These are phyloP conservation scores for Hypholoma fasciculare DNA, from an alignment of 768 basidiomycete genomes.

Conservation along the genomic window DNA sequence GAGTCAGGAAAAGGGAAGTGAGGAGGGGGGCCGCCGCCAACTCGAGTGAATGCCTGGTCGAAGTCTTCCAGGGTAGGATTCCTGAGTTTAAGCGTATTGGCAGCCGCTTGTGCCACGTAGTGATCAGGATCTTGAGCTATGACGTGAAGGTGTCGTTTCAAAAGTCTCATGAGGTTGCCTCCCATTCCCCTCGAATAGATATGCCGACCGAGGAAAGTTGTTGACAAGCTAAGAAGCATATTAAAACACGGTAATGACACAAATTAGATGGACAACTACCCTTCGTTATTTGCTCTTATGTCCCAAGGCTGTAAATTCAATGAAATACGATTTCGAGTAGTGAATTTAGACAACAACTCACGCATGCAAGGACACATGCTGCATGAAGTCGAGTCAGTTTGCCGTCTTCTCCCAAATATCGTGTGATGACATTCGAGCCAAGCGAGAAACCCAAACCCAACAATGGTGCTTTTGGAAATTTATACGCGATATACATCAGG, in stretches of 20 bases:
- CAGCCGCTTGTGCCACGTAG: slow-evolving; percentile 45
- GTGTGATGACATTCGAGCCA: slow-evolving; percentile 87
- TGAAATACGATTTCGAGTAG: slow-evolving; percentile 18
- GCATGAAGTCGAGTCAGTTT: slow-evolving; percentile 57
- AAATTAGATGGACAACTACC: not conserved
- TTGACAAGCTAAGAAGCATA: not conserved
- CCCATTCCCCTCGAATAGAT: slow-evolving; percentile 82
- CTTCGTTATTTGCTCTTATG: slow-evolving; percentile 8
- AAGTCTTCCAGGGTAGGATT: slow-evolving; percentile 57
- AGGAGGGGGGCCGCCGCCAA: slow-evolving; percentile 66
- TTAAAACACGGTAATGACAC: not conserved
- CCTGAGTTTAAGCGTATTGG: slow-evolving; percentile 43
- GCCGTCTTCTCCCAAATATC: slow-evolving; percentile 88
- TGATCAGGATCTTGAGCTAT: slow-evolving; percentile 53
- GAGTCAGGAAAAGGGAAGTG: slow-evolving; percentile 45
- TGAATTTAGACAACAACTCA: slow-evolving; percentile 38
- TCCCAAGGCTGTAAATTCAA: slow-evolving; percentile 8
- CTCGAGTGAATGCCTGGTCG: slow-evolving; percentile 62
- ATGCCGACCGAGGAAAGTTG: slow-evolving; percentile 50
- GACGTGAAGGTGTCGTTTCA: slow-evolving; percentile 48
- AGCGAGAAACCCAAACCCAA: slow-evolving; percentile 92
- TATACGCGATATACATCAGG: slow-evolving; percentile 68
- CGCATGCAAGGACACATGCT: slow-evolving; percentile 73
- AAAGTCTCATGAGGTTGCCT: slow-evolving; percentile 60
- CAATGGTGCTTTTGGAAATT: slow-evolving; percentile 79